These are phyloP conservation scores for Fabrea salina DNA, from an alignment of 169 alveolate species.

Conservation along the genomic window DNA sequence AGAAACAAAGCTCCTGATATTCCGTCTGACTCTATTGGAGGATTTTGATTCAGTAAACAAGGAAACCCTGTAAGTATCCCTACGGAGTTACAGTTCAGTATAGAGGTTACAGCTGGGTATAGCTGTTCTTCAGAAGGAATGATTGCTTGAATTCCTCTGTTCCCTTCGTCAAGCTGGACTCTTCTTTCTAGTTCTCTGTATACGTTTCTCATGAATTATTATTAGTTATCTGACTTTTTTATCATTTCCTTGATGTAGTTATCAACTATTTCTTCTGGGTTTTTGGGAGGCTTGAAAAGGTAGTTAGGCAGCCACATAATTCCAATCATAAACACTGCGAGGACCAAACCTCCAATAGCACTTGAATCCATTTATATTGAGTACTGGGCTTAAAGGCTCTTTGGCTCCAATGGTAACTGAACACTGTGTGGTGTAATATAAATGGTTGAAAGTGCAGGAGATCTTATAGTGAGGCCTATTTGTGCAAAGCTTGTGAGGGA, in stretches of 20 bases:
- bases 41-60: conserved; percentile 23
- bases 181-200: background rate
- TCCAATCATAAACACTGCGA: background rate
- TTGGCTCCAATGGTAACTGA: no score
- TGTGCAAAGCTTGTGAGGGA: conserved; percentile 38
- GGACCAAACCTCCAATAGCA: no score
- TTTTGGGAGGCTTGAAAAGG: conserved; percentile 5
- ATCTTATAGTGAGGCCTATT: background rate
- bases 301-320: background rate
- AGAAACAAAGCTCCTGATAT: conserved; percentile 38
- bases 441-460: background rate
- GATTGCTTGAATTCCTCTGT: conserved; percentile 40
- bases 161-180: conserved; percentile 40
- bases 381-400: no score
- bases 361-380: no score
- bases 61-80: conserved; percentile 49
- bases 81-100: background rate
- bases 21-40: conserved; percentile 45
- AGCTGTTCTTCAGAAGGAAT: conserved; percentile 25
- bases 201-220: background rate
- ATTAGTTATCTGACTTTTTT: background rate
- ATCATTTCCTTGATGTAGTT: background rate
- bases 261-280: background rate
- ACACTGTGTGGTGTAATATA: no score
- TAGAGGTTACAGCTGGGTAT: background rate